Conservation (phyloP, 495 filamentous ascomycete species). For the Penicillium tannophilum region DNA sequence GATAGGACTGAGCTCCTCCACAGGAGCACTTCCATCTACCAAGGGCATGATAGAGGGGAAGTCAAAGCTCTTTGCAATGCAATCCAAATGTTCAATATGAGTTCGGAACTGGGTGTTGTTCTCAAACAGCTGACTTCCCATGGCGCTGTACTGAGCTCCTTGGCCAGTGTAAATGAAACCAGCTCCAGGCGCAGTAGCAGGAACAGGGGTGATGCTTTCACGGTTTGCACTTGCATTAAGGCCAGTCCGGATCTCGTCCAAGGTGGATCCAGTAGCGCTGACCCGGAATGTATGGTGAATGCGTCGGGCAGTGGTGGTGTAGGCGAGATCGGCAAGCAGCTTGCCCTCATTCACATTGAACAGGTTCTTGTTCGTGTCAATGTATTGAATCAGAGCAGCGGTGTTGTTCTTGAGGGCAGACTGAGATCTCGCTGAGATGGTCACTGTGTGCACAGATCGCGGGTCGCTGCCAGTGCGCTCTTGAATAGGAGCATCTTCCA, state of each 20-base stretch:
- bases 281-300: slow-evolving; percentile 79
- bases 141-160: slow-evolving; percentile 57
- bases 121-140: slow-evolving; percentile 72
- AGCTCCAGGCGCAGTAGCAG: slow-evolving; percentile 47
- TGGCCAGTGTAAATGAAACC: slow-evolving; percentile 64
- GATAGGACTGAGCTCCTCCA: slow-evolving; percentile 66
- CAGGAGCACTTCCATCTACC: slow-evolving; percentile 50
- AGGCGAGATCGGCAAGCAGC: slow-evolving; percentile 57
- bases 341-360: slow-evolving; percentile 43
- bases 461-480: slow-evolving; percentile 51
- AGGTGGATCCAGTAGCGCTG: slow-evolving; percentile 53
- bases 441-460: slow-evolving; percentile 49
- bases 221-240: slow-evolving; percentile 32
- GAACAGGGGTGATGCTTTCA: slow-evolving; percentile 31
- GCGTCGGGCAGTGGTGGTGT: slow-evolving; percentile 82
- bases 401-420: slow-evolving; percentile 59
- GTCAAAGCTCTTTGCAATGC: slow-evolving; percentile 67
- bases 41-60: slow-evolving; percentile 67
- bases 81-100: slow-evolving; percentile 70
- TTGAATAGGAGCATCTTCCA: slow-evolving; percentile 55
- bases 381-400: slow-evolving; percentile 49
- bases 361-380: slow-evolving; percentile 49
- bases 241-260: slow-evolving; percentile 34
- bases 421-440: slow-evolving; percentile 56
- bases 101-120: slow-evolving; percentile 67